Evolutionary conservation across 352 stramenopile species (phyloP).

Genomic region (Phytopythium delawarense): DNA sequence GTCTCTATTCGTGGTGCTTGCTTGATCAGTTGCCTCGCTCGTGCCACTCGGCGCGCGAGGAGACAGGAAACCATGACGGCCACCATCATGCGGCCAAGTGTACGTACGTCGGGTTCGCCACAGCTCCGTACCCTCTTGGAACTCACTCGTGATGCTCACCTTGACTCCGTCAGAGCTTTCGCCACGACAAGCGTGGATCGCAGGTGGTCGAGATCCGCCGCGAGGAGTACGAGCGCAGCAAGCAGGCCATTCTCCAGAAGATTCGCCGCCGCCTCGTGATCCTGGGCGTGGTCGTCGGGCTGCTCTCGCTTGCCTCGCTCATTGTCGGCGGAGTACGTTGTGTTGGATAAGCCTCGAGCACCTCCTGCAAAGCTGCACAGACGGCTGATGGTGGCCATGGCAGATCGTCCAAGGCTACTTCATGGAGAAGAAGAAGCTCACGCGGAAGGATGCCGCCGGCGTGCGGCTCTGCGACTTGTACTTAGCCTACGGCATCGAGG

Average conservation of each 20-base stretch:
- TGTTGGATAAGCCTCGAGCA: neutral
- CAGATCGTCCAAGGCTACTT: conserved; percentile 54
- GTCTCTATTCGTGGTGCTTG: neutral
- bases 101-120: conserved; percentile 16
- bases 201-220: conserved; percentile 69
- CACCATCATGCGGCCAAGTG: conserved; percentile 59
- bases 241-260: conserved; percentile 66
- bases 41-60: neutral
- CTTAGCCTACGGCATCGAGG: conserved; percentile 51
- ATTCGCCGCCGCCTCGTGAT: conserved; percentile 63
- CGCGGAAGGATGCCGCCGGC: conserved; percentile 14
- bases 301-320: conserved; percentile 40
- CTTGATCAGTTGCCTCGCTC: neutral
- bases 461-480: conserved; percentile 58
- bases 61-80: conserved; percentile 20
- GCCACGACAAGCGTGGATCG: conserved; percentile 48
- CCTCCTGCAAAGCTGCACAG: neutral
- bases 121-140: too few species aligned
- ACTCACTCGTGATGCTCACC: neutral
- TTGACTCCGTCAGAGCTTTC: conserved; percentile 45
- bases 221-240: conserved; percentile 71
- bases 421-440: conserved; percentile 44
- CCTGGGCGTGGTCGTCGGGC: conserved; percentile 45
- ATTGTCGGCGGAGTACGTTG: conserved; percentile 46
- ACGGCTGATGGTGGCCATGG: neutral